These are phyloP conservation scores for Fusarium sacchari DNA, from an alignment of 2,329 filamentous ascomycete genomes.

Conservation along the genomic window DNA sequence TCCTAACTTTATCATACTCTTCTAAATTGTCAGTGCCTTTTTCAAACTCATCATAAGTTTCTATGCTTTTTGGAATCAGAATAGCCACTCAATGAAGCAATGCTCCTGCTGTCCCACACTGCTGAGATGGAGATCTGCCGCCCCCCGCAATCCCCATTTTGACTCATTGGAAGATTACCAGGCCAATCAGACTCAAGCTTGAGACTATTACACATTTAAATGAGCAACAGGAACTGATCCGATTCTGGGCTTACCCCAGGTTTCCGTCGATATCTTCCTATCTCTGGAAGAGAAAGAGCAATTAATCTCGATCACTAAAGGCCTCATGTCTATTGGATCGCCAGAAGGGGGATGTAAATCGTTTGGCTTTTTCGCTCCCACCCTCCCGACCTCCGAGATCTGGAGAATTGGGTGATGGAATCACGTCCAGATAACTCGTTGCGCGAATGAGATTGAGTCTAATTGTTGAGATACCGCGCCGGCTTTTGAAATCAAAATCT, in stretches of 20 bases:
- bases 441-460: conserved; percentile 36
- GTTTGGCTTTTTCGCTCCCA: conserved; percentile 10
- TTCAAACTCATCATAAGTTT: background rate
- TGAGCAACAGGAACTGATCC: conserved; percentile 39
- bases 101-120: conserved; percentile 11
- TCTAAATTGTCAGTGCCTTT: background rate
- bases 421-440: conserved; percentile 33
- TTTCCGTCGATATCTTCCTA: conserved; percentile 42
- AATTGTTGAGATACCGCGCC: conserved; percentile 22
- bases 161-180: conserved; percentile 4
- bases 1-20: background rate
- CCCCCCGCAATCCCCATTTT: conserved; percentile 39
- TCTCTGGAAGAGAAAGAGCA: conserved; percentile 22
- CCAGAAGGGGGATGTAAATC: conserved; percentile 27
- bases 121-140: conserved; percentile 39
- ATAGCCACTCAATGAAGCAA: conserved; percentile 1
- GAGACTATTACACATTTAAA: conserved; percentile 34
- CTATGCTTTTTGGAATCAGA: background rate
- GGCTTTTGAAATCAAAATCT: conserved; percentile 36
- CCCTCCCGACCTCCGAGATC: conserved; percentile 25
- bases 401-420: conserved; percentile 38
- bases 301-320: conserved; percentile 42
- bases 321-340: conserved; percentile 36
- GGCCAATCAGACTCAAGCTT: conserved; percentile 23
- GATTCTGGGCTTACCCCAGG: conserved; percentile 37